These are phyloP conservation scores for Pulveroboletus ravenelii DNA, from an alignment of 768 basidiomycete species.

Conservation along the genomic window DNA sequence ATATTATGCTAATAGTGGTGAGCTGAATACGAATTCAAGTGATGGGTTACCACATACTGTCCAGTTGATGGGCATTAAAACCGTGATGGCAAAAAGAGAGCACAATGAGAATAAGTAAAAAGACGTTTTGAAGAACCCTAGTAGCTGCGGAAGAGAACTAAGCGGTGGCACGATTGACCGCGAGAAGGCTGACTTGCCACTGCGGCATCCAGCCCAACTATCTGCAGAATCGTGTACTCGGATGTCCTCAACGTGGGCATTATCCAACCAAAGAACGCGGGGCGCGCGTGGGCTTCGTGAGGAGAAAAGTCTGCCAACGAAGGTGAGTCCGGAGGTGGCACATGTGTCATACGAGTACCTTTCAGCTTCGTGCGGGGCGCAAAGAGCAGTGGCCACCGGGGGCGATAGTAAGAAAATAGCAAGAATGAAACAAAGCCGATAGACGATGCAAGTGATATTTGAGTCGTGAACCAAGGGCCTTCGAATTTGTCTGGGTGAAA, in stretches of 20 bases:
- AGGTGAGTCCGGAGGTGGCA: slow-evolving; percentile 1
- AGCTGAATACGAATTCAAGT: not conserved
- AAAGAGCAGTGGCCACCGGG: slow-evolving; percentile 84
- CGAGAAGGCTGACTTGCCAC: slow-evolving; percentile 57
- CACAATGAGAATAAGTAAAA: slow-evolving; percentile 89
- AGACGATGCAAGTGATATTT: slow-evolving; percentile 68
- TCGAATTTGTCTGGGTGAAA: slow-evolving; percentile 61
- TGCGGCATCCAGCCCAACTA: slow-evolving; percentile 94
- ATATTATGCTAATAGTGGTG: slow-evolving; percentile 55
- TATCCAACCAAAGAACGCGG: slow-evolving; percentile 94
- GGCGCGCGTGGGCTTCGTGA: slow-evolving; percentile 84
- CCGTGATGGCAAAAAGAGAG: slow-evolving; percentile 71
- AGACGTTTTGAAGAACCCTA: slow-evolving; percentile 93
- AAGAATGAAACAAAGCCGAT: slow-evolving; percentile 81
- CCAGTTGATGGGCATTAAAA: slow-evolving; percentile 96
- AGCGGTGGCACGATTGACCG: not conserved
- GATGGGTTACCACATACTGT: slow-evolving; percentile 49
- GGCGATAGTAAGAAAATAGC: slow-evolving; percentile 84
- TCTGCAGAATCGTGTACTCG: slow-evolving; percentile 91
- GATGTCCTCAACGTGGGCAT: slow-evolving; percentile 86
- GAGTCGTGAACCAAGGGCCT: slow-evolving; percentile 95
- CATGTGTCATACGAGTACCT: slow-evolving; percentile 42
- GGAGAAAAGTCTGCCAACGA: slow-evolving; percentile 74
- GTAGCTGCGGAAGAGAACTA: slow-evolving; percentile 48
- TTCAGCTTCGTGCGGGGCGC: slow-evolving; percentile 93